Conservation (phyloP, 306 rosid genomes). For the Canavalia ensiformis region DNA sequence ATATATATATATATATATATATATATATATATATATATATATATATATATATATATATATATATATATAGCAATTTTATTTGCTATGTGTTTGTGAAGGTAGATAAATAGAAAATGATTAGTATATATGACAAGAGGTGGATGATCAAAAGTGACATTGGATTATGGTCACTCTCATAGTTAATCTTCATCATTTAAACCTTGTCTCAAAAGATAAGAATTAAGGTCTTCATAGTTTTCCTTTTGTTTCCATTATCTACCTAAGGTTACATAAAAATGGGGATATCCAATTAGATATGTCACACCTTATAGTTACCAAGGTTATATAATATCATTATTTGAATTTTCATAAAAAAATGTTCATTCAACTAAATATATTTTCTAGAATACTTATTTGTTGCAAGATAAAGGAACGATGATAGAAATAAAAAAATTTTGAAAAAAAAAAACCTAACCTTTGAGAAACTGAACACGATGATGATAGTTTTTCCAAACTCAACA, state of each 20-base stretch:
- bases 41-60: no score
- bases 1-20: no score
- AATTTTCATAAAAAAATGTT: background rate
- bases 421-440: no score
- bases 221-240: conserved; percentile 71
- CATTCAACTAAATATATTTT: no score
- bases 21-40: no score
- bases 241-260: conserved; percentile 79
- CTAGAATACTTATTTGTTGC: no score
- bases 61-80: background rate
- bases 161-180: conserved; percentile 53
- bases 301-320: background rate
- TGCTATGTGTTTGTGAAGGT: conserved; percentile 7
- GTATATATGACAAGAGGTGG: conserved; percentile 38
- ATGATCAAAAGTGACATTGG: conserved; percentile 47
- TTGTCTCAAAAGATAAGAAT: conserved; percentile 74
- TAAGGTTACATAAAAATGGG: conserved; percentile 43
- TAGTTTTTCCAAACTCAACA: no score
- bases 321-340: conserved; percentile 46
- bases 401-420: no score
- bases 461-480: no score
- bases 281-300: conserved; percentile 30
- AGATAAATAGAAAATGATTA: background rate
- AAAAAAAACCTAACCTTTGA: no score
- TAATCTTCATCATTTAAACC: conserved; percentile 75